A percentile compares a stretch with the other conserved stretches of the same genome.
Evolutionary conservation across 176 grass and related monocot species (phyloP).

Genomic region (Eleusine coracana): DNA sequence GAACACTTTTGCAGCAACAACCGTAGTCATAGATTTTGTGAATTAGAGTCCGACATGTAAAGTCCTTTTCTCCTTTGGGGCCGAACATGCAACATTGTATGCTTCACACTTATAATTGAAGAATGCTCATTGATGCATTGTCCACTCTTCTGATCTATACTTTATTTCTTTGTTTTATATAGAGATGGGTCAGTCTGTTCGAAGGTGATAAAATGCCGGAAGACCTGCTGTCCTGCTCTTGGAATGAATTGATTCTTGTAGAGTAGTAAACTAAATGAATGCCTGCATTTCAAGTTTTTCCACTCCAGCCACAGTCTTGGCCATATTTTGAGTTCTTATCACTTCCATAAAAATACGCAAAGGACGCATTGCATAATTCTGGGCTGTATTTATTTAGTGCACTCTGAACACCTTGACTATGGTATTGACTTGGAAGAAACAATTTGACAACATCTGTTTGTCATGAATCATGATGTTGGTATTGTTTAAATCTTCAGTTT

Average conservation of each 20-base stretch:
- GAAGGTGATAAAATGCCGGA: constrained; percentile 77
- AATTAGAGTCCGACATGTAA: constrained; percentile 47
- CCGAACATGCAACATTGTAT: constrained; percentile 15
- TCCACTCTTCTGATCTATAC: constrained; percentile 68
- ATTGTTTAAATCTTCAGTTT: neutral
- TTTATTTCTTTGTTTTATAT: constrained; percentile 82
- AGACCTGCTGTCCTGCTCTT: constrained; percentile 52
- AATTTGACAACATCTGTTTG: neutral
- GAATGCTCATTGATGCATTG: constrained; percentile 26
- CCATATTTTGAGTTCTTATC: constrained; percentile 6
- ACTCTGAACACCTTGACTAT: constrained; percentile 1
- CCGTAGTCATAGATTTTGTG: constrained; percentile 40
- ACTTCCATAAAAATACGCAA: constrained; percentile 39
- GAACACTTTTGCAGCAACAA: neutral
- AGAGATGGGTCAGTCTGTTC: constrained; percentile 89
- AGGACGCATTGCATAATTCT: neutral
- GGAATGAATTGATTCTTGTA: constrained; percentile 55
- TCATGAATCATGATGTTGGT: neutral
- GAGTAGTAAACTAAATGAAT: constrained; percentile 42
- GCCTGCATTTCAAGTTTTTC: neutral
- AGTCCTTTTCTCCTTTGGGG: constrained; percentile 14
- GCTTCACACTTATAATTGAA: constrained; percentile 34
- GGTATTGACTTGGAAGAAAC: constrained; percentile 1
- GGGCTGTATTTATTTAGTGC: neutral
- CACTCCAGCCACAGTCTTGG: neutral